Evolutionary conservation across 768 basidiomycete genomes (phyloP), one percentile per base, ranked within the genome.

Genomic region (Pholiota microspora): DNA sequence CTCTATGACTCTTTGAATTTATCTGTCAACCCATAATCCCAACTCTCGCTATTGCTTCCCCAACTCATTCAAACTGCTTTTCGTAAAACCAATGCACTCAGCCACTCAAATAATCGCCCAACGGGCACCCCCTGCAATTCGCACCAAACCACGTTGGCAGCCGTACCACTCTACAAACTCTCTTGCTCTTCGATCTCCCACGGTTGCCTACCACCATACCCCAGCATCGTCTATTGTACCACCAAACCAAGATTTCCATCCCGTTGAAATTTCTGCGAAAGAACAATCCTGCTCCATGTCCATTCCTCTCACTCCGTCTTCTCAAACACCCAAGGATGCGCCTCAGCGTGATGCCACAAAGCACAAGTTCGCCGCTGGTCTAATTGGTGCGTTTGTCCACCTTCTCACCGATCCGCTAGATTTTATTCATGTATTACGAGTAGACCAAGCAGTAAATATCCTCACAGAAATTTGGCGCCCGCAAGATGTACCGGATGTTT

Each of bases 381-480:
- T 91, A 57, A 85, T 91, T 62, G 89, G 89, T 89, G 66, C 72
- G 88, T 75, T 13, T 4, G 27, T 34, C 47, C 55, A 29, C 3
- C 38, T 49, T 49, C 28, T 28, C 38, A 7, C 32, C 24, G 32
- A 53, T 42, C 21, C 49, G 16, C 13, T 21, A 25, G 27, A 21
- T 48, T 51, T 18, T 45, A 52, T 24, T 25, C 42, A 51, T n/a
- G 23, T 35, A 32, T 45, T n/a, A 44, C 47, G 42, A 48, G 23
- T 49, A 92, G 89, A 92, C 75, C 86, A 89, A 81, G 84, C 89
- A 34, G 84, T 91, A 56, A 87, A 84, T 63, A 85, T 83, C 3
- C 69, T 92, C 51, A 84, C 80, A 65, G 88, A 92, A 60, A 87
- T 89, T 69, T 92, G 90, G 90, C 84, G 78, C 32, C 83, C 84